phyloP scores from a whole-genome alignment of 1,284 basidiomycete species.

The Pseudozyma thailandica region DNA sequence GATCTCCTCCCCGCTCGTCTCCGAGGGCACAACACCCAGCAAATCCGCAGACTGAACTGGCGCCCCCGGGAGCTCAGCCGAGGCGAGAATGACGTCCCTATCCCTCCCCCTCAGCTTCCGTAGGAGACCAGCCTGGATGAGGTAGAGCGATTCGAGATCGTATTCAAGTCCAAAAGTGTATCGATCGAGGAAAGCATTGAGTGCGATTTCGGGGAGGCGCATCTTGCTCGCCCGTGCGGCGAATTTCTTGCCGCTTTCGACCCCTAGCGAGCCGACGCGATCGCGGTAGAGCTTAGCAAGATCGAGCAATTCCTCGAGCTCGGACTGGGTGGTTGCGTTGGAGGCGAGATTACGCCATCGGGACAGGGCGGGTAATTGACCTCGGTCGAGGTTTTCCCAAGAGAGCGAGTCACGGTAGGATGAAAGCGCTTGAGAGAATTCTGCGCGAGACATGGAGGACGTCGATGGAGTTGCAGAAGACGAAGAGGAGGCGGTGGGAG shows the following conservation, averaged over 20 bases:
- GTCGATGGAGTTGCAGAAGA: not conserved
- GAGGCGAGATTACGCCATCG: constrained; percentile 19
- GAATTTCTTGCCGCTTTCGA: constrained; percentile 10
- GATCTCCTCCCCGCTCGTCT: not conserved
- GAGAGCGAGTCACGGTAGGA: constrained; percentile 10
- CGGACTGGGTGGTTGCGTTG: constrained; percentile 6
- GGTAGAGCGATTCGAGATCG: constrained; percentile 20
- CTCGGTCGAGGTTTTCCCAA: constrained; percentile 23
- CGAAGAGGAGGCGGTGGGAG: constrained; percentile 7
- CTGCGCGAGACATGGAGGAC: constrained; percentile 14
- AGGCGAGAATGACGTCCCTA: constrained; percentile 20
- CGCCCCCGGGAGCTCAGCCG: constrained; percentile 16
- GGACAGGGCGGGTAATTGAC: constrained; percentile 15
- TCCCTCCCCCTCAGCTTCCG: constrained; percentile 11
- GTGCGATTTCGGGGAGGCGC: constrained; percentile 28
- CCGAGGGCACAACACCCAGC: constrained; percentile 11
- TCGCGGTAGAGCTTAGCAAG: constrained; percentile 39
- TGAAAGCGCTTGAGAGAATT: constrained; percentile 18
- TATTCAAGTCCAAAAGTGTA: constrained; percentile 36
- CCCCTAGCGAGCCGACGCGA: constrained; percentile 24
- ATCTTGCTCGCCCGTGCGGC: constrained; percentile 7
- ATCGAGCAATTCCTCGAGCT: constrained; percentile 18
- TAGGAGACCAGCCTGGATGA: constrained; percentile 15
- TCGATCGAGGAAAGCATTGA: constrained; percentile 38
- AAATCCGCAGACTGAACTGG: constrained; percentile 27